Base-by-base conservation (phyloP, 345 rosid genomes). In the Gossypium ekmanianum region DNA sequence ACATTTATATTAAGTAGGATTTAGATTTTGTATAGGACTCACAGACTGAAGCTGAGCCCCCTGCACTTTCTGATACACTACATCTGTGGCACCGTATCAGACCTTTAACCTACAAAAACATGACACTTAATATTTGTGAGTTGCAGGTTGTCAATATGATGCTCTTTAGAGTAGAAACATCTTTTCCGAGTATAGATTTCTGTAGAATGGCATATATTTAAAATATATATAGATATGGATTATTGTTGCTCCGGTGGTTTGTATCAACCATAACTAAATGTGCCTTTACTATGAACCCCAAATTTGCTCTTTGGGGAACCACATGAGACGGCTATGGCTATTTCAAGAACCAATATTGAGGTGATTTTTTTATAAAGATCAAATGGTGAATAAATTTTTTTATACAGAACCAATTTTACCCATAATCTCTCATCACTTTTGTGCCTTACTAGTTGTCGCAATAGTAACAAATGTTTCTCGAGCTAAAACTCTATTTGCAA, bases 21-120 rank as follows among this genome's bases (percentile, higher is more conserved):
- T 73, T 73, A 73, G 76, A 59, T 73, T 14, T 45, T 73, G 68
- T 73, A 73, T 62, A 73, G 76, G 76, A 22, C 63, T 72, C 43
- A 9, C 44, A 73, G n/a, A 73, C 10, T 73, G 13, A 43, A 72
- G 75, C 56, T 8, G 56, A 73, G 45, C 20, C 26, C 65, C 67
- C 26, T 20, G 27, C 61, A 56, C 4, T 20, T 17, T 39, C 17
- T 9, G 9, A 22, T 54, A 54, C 41, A 34, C 3, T 34, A 41
- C 27, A 64, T 43, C 51, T 43, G 48, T 54, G 58, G 58, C 41
- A 34, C 41, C 7, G 7, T 34, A 34, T 34, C 41, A 17, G 13
- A 57, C 58, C 66, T 54, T 24, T 22, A 58, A 59, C 66, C 56
- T 73, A 18, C 65, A 43, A 24, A 34, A 24, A 52, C 41, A 4